phyloP scores from a whole-genome alignment of 2,329 filamentous ascomycete genomes.

The Venturia asperata region DNA sequence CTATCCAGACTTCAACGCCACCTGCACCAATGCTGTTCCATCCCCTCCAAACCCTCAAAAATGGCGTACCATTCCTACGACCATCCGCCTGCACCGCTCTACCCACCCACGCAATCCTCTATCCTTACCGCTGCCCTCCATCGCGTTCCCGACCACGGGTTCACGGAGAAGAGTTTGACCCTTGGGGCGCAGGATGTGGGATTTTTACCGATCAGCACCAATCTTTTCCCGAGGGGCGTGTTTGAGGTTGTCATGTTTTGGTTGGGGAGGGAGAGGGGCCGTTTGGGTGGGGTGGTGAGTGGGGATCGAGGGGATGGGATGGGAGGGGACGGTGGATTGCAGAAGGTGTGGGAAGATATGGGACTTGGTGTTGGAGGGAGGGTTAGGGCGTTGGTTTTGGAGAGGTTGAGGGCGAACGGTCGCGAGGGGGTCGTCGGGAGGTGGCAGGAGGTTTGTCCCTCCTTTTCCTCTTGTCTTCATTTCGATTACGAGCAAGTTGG shows the following conservation, averaged over 20 bases:
- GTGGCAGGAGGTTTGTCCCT: conserved; percentile 72
- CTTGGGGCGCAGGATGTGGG: conserved; percentile 77
- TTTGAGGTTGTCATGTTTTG: conserved; percentile 80
- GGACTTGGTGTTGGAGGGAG: conserved; percentile 47
- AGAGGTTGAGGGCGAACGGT: conserved; percentile 66
- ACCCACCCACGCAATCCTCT: conserved; percentile 56
- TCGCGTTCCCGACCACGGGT: conserved; percentile 76
- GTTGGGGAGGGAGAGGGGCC: conserved; percentile 58
- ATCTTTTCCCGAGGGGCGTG: conserved; percentile 69
- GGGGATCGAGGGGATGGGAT: conserved; percentile 21
- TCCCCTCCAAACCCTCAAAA: neutral
- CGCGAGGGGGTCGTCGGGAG: conserved; percentile 55
- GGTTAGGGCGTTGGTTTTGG: conserved; percentile 66
- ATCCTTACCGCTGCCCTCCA: conserved; percentile 76
- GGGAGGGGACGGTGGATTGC: conserved; percentile 23
- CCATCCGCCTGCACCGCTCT: conserved; percentile 56
- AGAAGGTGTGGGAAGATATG: conserved; percentile 32
- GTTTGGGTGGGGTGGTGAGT: conserved; percentile 40
- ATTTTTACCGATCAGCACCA: conserved; percentile 73
- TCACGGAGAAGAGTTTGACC: conserved; percentile 64
- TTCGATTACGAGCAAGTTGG: neutral
- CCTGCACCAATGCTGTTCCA: neutral
- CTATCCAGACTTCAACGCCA: neutral
- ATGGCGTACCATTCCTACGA: conserved; percentile 66
- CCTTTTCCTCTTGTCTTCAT: neutral